Percentiles rank a stretch among this genome's conserved stretches.
phyloP scores from a whole-genome alignment of 805 yeast species.

The Saccharomycopsis sp. region DNA sequence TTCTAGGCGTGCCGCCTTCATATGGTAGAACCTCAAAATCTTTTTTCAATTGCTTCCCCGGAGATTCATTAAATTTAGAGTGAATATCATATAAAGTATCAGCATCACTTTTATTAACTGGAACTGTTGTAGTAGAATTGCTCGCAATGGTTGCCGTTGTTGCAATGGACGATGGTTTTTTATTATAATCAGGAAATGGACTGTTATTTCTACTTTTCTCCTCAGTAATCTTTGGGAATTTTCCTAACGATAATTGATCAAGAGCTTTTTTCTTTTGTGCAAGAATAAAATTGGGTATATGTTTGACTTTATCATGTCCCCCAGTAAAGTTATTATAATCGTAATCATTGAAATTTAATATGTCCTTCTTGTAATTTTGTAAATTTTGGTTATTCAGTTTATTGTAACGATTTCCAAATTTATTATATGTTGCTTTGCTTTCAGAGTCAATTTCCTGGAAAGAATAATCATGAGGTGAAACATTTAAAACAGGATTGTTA shows the following conservation, averaged over 20 bases:
- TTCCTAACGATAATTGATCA: not conserved
- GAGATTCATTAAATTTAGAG: not conserved
- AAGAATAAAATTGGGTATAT: slow-evolving; percentile 15
- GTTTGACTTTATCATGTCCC: slow-evolving; percentile 18
- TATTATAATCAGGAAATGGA: not conserved
- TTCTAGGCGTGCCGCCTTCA: not conserved
- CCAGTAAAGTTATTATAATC: slow-evolving; percentile 19
- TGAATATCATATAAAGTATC: slow-evolving; percentile 5
- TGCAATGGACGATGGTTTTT: not conserved
- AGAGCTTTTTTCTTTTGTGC: not conserved
- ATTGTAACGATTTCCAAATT: not conserved
- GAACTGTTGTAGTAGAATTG: not conserved
- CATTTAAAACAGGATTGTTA: slow-evolving; percentile 15
- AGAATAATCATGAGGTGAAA: slow-evolving; percentile 19
- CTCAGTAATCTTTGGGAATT: not conserved
- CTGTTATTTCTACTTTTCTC: not conserved
- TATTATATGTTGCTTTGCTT: not conserved
- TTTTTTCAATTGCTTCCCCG: not conserved
- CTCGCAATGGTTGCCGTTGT: not conserved
- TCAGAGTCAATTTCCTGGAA: slow-evolving; percentile 11
- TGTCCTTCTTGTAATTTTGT: slow-evolving; percentile 17
- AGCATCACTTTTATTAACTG: slow-evolving; percentile 5
- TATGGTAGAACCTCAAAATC: not conserved
- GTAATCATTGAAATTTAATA: slow-evolving; percentile 17
- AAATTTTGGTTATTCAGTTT: slow-evolving; percentile 12